These are phyloP conservation scores for Lachancea fermentati DNA, from an alignment of 805 yeast species.

Conservation along the genomic window DNA sequence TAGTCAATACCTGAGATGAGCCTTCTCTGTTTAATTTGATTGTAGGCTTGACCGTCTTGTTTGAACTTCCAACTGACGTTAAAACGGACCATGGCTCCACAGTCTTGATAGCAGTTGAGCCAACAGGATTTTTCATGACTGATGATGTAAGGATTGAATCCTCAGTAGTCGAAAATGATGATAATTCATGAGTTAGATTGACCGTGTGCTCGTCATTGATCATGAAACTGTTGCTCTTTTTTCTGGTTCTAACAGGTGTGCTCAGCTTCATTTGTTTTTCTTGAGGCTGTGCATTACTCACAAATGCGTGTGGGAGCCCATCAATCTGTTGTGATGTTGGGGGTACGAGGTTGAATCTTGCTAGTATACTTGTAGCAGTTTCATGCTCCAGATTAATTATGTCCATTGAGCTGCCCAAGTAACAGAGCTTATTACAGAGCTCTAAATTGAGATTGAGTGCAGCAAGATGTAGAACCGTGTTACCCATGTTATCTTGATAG, in stretches of 20 bases:
- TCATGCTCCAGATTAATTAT: conserved; percentile 27
- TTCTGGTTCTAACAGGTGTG: conserved; percentile 15
- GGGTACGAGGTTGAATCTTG: conserved; percentile 25
- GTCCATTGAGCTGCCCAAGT: conserved; percentile 30
- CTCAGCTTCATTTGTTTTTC: conserved; percentile 12
- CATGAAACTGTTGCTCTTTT: conserved; percentile 9
- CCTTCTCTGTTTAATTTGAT: conserved; percentile 3
- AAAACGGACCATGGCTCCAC: conserved; percentile 3
- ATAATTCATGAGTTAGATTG: conserved; percentile 6
- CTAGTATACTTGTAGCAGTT: conserved; percentile 27
- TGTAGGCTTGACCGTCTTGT: background rate
- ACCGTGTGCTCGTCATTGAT: conserved; percentile 6
- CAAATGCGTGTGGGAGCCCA: background rate
- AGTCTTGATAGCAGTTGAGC: background rate
- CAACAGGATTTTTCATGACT: conserved; percentile 13
- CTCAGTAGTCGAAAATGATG: conserved; percentile 4
- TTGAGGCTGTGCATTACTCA: background rate
- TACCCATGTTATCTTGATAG: conserved; percentile 77
- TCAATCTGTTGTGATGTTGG: conserved; percentile 14
- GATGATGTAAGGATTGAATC: conserved; percentile 28
- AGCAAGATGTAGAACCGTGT: conserved; percentile 80
- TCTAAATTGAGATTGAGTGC: conserved; percentile 33
- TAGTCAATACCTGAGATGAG: conserved; percentile 5
- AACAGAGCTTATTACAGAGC: conserved; percentile 28
- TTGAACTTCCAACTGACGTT: conserved; percentile 1